These are phyloP conservation scores for Fusarium xyrophilum DNA, from an alignment of 2,329 filamentous ascomycete species.

Conservation along the genomic window DNA sequence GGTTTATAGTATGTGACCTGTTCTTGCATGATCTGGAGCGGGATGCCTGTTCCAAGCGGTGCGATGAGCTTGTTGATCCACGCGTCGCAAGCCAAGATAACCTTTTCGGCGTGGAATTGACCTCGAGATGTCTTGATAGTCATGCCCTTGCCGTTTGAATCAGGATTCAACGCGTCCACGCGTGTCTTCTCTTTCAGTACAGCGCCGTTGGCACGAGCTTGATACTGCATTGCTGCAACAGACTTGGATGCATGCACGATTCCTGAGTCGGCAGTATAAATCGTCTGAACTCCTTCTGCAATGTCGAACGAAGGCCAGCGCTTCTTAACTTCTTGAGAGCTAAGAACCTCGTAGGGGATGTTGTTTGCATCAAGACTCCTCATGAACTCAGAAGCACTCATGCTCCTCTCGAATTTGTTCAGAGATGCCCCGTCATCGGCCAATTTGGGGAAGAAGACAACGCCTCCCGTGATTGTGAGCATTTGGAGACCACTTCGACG, in stretches of 20 bases:
- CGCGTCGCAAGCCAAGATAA: slow-evolving; percentile 23
- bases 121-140: slow-evolving; percentile 16
- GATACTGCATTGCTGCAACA: slow-evolving; percentile 23
- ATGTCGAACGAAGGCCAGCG: slow-evolving; percentile 37
- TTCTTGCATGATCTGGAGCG: slow-evolving; percentile 32
- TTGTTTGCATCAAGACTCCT: slow-evolving; percentile 22
- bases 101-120: slow-evolving; percentile 14
- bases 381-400: not conserved
- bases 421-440: not conserved
- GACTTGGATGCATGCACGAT: slow-evolving; percentile 30
- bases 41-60: slow-evolving; percentile 19
- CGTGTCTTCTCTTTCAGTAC: slow-evolving; percentile 19
- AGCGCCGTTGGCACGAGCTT: slow-evolving; percentile 16
- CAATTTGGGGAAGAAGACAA: slow-evolving; percentile 32
- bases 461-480: slow-evolving; percentile 34
- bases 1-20: slow-evolving; percentile 35
- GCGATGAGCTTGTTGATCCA: slow-evolving; percentile 30
- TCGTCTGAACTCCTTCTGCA: slow-evolving; percentile 10
- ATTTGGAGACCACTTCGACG: slow-evolving; percentile 25
- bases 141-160: not conserved
- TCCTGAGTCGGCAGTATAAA: slow-evolving; percentile 38
- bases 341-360: slow-evolving; percentile 33
- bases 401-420: slow-evolving; percentile 16
- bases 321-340: slow-evolving; percentile 10
- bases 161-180: slow-evolving; percentile 4